Conservation (phyloP, 345 rosid species). For the Acer campestre region DNA sequence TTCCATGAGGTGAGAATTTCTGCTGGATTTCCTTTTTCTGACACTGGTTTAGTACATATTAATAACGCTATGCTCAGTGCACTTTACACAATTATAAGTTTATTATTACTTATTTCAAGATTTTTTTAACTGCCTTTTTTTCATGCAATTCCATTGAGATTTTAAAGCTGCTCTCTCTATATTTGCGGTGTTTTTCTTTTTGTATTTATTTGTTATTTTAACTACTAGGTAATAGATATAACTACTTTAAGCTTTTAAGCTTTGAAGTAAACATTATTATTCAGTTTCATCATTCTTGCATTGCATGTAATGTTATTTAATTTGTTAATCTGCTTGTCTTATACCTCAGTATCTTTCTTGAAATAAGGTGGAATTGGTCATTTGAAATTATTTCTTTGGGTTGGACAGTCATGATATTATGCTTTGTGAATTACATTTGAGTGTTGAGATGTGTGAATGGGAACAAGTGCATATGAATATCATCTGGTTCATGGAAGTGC, state of each 20-base stretch:
- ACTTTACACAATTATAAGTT: background rate
- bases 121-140: background rate
- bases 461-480: background rate
- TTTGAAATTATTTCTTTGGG: background rate
- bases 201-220: background rate
- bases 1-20: slow-evolving; percentile 59
- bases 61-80: background rate
- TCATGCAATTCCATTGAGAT: background rate
- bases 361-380: background rate
- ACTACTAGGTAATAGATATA: too few species aligned
- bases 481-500: background rate
- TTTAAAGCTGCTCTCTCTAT: background rate
- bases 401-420: background rate
- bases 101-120: background rate
- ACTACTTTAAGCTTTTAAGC: too few species aligned
- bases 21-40: background rate
- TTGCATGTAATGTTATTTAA: too few species aligned
- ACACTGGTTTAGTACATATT: background rate
- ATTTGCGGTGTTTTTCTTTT: background rate
- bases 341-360: too few species aligned
- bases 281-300: too few species aligned
- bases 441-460: background rate
- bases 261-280: too few species aligned
- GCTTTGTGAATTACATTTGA: background rate
- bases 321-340: too few species aligned